phyloP scores from a whole-genome alignment of 2,329 filamentous ascomycete genomes.

The Aspergillus tubingensis region DNA sequence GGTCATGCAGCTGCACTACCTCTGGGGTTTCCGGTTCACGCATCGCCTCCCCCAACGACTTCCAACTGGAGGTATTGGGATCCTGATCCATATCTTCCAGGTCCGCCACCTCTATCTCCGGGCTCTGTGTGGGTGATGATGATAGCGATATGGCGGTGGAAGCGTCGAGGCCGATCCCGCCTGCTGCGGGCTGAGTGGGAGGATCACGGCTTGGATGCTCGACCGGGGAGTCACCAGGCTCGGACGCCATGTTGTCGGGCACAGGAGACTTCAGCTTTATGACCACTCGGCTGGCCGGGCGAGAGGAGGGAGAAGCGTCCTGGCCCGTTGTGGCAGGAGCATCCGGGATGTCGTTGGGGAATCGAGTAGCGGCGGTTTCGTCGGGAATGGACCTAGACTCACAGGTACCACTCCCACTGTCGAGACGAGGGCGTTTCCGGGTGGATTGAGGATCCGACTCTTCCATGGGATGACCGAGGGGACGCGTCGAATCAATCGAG shows the following conservation, averaged over 20 bases:
- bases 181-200: conserved; percentile 12
- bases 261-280: conserved; percentile 49
- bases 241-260: conserved; percentile 20
- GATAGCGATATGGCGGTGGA: conserved; percentile 42
- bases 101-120: conserved; percentile 53
- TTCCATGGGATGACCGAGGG: conserved; percentile 42
- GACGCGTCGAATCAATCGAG: conserved; percentile 33
- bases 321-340: conserved; percentile 33
- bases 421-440: conserved; percentile 51
- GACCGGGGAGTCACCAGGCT: conserved; percentile 14
- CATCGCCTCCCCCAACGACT: conserved; percentile 37
- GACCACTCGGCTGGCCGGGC: conserved; percentile 48
- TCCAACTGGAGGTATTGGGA: conserved; percentile 48
- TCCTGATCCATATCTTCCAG: conserved; percentile 53
- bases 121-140: conserved; percentile 48
- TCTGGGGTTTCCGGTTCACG: conserved; percentile 34
- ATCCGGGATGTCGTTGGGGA: conserved; percentile 25
- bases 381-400: conserved; percentile 37
- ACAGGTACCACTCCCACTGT: conserved; percentile 44
- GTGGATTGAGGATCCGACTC: conserved; percentile 40
- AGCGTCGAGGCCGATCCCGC: conserved; percentile 24
- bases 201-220: conserved; percentile 19
- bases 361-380: conserved; percentile 22
- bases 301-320: conserved; percentile 32
- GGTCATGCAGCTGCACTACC: conserved; percentile 39